Conservation (phyloP, 192 early-diverging fungal species). For the Coemansia sp. region DNA sequence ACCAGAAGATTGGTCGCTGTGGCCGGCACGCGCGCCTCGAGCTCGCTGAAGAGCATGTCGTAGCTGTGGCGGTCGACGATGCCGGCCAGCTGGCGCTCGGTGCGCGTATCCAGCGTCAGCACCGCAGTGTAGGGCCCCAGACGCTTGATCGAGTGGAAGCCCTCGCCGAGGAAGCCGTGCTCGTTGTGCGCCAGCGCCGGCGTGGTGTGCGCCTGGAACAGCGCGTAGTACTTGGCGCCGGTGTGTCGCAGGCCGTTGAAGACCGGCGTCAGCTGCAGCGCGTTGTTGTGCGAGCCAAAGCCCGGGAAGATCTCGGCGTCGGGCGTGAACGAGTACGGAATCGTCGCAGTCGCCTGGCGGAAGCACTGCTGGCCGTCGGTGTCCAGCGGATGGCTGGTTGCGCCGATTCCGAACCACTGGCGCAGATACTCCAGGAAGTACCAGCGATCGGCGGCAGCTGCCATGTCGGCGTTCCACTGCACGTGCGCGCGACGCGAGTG, state of each 20-base stretch:
- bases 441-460: constrained; percentile 60
- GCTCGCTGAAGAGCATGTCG: constrained; percentile 58
- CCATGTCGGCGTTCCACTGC: constrained; percentile 62
- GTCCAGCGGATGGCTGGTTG: constrained; percentile 14
- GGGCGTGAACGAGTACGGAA: constrained; percentile 76
- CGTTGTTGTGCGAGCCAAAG: constrained; percentile 67
- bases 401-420: constrained; percentile 53
- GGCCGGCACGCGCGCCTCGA: constrained; percentile 56
- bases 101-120: constrained; percentile 72
- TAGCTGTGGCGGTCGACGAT: constrained; percentile 66
- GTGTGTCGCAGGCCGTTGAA: constrained; percentile 67
- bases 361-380: constrained; percentile 52
- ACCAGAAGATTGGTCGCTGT: constrained; percentile 71
- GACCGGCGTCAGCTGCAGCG: constrained; percentile 65
- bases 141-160: constrained; percentile 64
- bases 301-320: constrained; percentile 85
- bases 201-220: constrained; percentile 85
- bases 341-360: constrained; percentile 65
- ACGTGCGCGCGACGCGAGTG: constrained; percentile 45
- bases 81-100: constrained; percentile 66
- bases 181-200: constrained; percentile 59
- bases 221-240: constrained; percentile 72
- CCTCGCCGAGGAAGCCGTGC: constrained; percentile 56
- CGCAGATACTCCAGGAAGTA: constrained; percentile 67
- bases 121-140: constrained; percentile 69